Conservation (phyloP, 2,329 filamentous ascomycete species). For the Cadophora malorum region DNA sequence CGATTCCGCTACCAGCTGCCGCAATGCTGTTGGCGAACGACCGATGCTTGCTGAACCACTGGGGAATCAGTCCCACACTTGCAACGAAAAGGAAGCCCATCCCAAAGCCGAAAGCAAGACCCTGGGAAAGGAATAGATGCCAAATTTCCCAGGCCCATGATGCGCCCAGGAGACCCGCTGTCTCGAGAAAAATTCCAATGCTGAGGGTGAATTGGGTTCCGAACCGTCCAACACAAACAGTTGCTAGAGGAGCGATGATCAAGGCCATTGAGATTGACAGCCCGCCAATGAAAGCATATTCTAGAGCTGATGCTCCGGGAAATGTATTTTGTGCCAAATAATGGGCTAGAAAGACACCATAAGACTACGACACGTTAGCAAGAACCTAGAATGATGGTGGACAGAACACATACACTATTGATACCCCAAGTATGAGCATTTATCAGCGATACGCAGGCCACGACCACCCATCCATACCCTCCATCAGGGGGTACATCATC, state of each 20-base stretch:
- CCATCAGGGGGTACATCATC: constrained; percentile 57
- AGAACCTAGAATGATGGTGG: constrained; percentile 6
- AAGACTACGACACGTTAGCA: constrained; percentile 51
- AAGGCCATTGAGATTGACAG: constrained; percentile 71
- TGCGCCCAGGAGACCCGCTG: constrained; percentile 70
- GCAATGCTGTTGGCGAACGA: constrained; percentile 68
- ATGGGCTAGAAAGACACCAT: constrained; percentile 78
- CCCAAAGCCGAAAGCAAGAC: constrained; percentile 77
- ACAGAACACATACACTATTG: constrained; percentile 38
- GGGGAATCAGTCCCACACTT: constrained; percentile 66
- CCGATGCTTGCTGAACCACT: constrained; percentile 64
- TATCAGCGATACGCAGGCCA: constrained; percentile 51
- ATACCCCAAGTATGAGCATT: constrained; percentile 56
- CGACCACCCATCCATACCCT: constrained; percentile 64
- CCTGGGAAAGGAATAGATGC: constrained; percentile 79
- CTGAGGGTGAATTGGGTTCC: constrained; percentile 70
- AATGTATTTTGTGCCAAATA: constrained; percentile 72
- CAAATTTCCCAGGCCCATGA: constrained; percentile 73
- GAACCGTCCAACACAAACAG: constrained; percentile 56
- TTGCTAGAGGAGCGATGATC: constrained; percentile 66
- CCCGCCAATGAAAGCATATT: constrained; percentile 80
- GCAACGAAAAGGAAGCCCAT: constrained; percentile 77
- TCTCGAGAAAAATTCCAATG: constrained; percentile 68
- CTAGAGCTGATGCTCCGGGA: constrained; percentile 65
- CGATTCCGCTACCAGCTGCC: constrained; percentile 71